Conservation (phyloP, 2,329 filamentous ascomycete species). For the Fusarium sp. region DNA sequence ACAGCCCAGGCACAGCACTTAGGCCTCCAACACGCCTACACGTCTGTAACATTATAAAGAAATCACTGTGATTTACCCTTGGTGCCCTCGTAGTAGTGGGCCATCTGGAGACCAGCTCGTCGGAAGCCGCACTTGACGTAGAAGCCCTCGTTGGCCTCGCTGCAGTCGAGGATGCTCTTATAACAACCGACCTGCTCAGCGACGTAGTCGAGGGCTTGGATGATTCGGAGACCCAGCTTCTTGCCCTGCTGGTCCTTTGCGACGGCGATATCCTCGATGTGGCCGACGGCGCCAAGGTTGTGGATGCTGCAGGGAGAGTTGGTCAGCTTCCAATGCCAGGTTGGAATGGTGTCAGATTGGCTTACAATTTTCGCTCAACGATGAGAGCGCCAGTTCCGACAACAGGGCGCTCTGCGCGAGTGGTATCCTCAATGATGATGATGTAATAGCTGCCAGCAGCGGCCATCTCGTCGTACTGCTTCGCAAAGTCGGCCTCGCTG, state of each 20-base stretch:
- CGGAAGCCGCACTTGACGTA: conserved; percentile 98
- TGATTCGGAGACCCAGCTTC: conserved; percentile 92
- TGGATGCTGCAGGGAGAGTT: conserved; percentile 70
- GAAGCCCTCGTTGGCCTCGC: conserved; percentile 95
- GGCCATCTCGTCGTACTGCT: conserved; percentile 86
- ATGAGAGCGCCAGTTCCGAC: conserved; percentile 93
- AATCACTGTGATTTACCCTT: conserved; percentile 59
- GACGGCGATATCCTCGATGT: conserved; percentile 98
- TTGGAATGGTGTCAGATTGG: conserved; percentile 32
- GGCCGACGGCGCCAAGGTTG: conserved; percentile 84
- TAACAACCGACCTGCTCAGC: conserved; percentile 93
- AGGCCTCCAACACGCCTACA: neutral
- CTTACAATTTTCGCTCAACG: conserved; percentile 93
- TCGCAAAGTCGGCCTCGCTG: conserved; percentile 76
- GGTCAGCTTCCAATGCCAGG: conserved; percentile 30
- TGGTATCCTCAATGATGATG: conserved; percentile 83
- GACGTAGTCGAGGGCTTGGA: conserved; percentile 91
- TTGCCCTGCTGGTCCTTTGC: conserved; percentile 96
- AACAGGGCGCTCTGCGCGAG: conserved; percentile 66
- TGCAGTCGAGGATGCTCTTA: conserved; percentile 97
- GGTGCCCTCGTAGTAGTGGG: conserved; percentile 83
- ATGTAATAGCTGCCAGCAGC: conserved; percentile 84
- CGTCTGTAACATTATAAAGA: conserved; percentile 11
- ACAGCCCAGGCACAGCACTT: neutral
- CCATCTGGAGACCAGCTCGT: conserved; percentile 94